Base-by-base conservation (phyloP, 148 eudicot genomes). In the Beta vulgaris region DNA sequence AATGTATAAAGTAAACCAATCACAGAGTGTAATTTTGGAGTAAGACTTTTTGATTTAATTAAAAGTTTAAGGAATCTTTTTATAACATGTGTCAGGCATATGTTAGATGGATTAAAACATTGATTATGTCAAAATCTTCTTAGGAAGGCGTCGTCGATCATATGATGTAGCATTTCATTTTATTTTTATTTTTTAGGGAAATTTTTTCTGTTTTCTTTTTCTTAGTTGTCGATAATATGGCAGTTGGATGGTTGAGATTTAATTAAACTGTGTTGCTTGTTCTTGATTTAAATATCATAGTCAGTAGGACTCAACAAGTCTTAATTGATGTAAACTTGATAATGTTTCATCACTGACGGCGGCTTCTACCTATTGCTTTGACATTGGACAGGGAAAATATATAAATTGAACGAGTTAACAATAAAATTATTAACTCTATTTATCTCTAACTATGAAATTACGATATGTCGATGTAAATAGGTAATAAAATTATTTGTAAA, bases 181-280 rank as follows among this genome's bases (percentile, higher is more conserved):
- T n/a, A n/a, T n/a, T n/a, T n/a, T n/a, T n/a, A n/a, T n/a, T n/a
- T n/a, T n/a, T n/a, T n/a, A n/a, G n/a, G n/a, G n/a, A n/a, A n/a
- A n/a, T n/a, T 37, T 13, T 37, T 1, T 51, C 4, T 49, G 58
- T 36, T 51, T 66, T 40, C 36, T 43, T 34, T 71, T 29, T 2
- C 35, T 28, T 37, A 26, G n/a, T 39, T 48, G 43, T 55, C 25
- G 75, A 35, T 42, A 59, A 9, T 29, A 21, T 44, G 68, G 67
- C 78, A 72, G 43, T 28, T 80, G 79, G 83, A 75, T 67, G 79
- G 79, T 70, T 75, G 2, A 64, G 79, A 80, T 80, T 57, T 5
- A 39, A 51, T n/a, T n/a, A n/a, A n/a, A n/a, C n/a, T n/a, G n/a
- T 40, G 29, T 63, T 37, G 0, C 7, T 58, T 39, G 14, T 49